Evolutionary conservation across 2,329 filamentous ascomycete species (phyloP).

Genomic region (Fusarium sp.): DNA sequence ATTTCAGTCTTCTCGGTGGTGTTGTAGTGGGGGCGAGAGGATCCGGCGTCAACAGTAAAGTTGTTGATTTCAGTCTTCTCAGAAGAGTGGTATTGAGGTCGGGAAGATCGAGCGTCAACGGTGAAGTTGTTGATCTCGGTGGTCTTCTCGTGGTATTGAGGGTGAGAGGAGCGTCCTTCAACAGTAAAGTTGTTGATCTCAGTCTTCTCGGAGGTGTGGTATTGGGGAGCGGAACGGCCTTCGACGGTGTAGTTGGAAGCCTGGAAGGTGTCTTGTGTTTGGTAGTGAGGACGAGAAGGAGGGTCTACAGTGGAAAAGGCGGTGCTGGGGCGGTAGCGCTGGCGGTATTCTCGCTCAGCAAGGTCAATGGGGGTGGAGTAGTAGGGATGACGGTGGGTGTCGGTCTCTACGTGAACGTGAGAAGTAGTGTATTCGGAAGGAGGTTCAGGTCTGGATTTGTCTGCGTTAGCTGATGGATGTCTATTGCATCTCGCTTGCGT

Average conservation of each 20-base stretch:
- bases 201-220: slow-evolving; percentile 39
- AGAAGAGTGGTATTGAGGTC: slow-evolving; percentile 11
- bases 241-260: slow-evolving; percentile 42
- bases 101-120: slow-evolving; percentile 32
- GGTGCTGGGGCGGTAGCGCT: slow-evolving; percentile 66
- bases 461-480: slow-evolving; percentile 47
- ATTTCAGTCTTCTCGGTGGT: slow-evolving; percentile 36
- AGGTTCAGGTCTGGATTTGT: slow-evolving; percentile 51
- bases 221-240: slow-evolving; percentile 37
- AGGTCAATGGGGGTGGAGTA: slow-evolving; percentile 69
- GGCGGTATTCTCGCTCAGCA: slow-evolving; percentile 75
- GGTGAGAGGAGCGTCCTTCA: slow-evolving; percentile 37
- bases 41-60: slow-evolving; percentile 31
- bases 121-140: slow-evolving; percentile 31
- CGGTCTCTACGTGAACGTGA: slow-evolving; percentile 74
- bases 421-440: slow-evolving; percentile 62
- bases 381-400: slow-evolving; percentile 62
- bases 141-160: slow-evolving; percentile 29
- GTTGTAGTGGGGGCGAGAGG: slow-evolving; percentile 24
- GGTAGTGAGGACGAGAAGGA: slow-evolving; percentile 49
- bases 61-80: slow-evolving; percentile 35
- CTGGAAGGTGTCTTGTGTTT: slow-evolving; percentile 36
- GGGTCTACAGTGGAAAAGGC: slow-evolving; percentile 51
- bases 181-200: slow-evolving; percentile 47
- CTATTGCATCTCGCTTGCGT: slow-evolving; percentile 47